Base-by-base conservation (phyloP, 2,329 filamentous ascomycete genomes). In the Septoria petroselini region DNA sequence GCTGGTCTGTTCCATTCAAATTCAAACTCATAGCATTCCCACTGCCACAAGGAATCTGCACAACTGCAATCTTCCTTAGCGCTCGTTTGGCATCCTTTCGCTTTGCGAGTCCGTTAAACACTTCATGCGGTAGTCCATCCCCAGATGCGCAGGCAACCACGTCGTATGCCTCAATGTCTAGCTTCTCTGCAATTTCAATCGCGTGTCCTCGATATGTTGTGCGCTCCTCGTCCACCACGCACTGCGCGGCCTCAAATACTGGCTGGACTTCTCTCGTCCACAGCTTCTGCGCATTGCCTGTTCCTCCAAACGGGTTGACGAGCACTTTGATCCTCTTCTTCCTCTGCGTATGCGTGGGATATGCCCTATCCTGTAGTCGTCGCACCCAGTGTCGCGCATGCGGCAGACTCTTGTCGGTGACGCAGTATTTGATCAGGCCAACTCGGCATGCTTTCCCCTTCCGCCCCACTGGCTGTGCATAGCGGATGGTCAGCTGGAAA, bases 11-110 rank as follows among this genome's bases (percentile, higher is more conserved):
- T 4, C 91, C 93, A 58, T 88, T 89, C 39, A 94, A 72, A 68
- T 96, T 97, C 73, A 86, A 84, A 55, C 88, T 87, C 83, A 97
- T 86, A 17, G 88, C 93, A 68, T 98, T 98, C 4, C 93, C 93
- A 41, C 88, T 93, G 11, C 93, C 93, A 65, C 91, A 95, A 1
- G 93, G 93, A 29, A 98, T 77, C 64, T 95, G 88, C 17, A 84
- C 85, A 1, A 98, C 83, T 1, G 93, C 88, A 11, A 97, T 72
- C 62, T 84, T 86, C 17, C 76, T 73, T 53, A 98, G 72, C 0
- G 91, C 93, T 48, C 78, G 78, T 25, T 77, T 75, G 15, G 90
- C 90, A 69, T 96, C 87, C 3, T 77, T 65, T 31, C 89, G 83
- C 69, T 82, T 85, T 11, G 81, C 90, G 25, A 98, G 73, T 0